Evolutionary conservation across 306 rosid species (phyloP).

Genomic region (Malus sylvestris): DNA sequence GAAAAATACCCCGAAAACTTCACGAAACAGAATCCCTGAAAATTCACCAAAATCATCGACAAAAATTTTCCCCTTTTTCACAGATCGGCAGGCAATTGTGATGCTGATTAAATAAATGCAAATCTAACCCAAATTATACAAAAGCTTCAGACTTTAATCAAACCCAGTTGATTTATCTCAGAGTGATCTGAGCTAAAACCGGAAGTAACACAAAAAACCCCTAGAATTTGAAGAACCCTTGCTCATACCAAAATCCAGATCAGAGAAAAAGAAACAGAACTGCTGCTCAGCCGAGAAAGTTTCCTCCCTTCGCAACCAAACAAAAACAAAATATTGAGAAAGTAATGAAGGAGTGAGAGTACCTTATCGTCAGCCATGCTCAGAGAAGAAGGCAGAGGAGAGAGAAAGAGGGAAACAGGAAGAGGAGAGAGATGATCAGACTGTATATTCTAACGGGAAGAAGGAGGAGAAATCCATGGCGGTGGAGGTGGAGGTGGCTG

Average conservation of each 20-base stretch:
- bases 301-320: slow-evolving; percentile 19
- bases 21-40: not conserved
- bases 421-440: not conserved
- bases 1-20: not conserved
- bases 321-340: not conserved
- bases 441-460: not conserved
- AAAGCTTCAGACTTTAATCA: not conserved
- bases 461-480: slow-evolving; percentile 27
- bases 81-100: not conserved
- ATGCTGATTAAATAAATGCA: not conserved
- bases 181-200: not conserved
- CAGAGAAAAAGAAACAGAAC: not conserved
- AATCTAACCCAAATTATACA: not conserved
- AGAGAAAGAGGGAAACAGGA: not conserved
- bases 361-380: slow-evolving; percentile 94
- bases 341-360: not conserved
- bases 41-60: not conserved
- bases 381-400: not conserved
- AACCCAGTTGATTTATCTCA: not conserved
- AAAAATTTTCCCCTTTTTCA: not conserved
- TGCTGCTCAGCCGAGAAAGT: not conserved
- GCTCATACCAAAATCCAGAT: slow-evolving; percentile 2
- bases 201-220: not conserved
- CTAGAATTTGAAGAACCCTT: not conserved
- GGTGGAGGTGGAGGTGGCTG: slow-evolving; percentile 5